Base-by-base conservation (phyloP, 1,139 yeast species). In the Kurtzmaniella natalensis region DNA sequence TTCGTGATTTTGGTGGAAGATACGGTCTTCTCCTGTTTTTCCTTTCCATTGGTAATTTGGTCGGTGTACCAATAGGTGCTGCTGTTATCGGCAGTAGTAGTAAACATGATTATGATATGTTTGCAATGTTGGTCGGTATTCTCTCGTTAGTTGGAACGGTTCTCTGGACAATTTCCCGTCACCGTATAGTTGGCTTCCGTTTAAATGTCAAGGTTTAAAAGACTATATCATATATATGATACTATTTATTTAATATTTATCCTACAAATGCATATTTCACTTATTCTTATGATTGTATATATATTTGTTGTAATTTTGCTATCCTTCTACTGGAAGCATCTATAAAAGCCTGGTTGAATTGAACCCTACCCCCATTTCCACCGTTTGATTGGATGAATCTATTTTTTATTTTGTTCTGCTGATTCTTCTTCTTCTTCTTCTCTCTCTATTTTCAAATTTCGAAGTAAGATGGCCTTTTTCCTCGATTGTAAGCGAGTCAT, bases 41-140 rank as follows among this genome's bases (percentile, higher is more conserved):
- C 37, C 57, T 63, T n/a, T 63, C 70, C 34, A 40, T 60, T 32
- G 70, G 70, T 3, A 64, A 63, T 36, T 50, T 67, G 29, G 50
- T 67, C 32, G 72, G 70, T 11, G 56, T 68, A n/a, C 72, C 72
- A 3, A 44, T 64, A n/a, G 71, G 65, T 4, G 67, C 70, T 18
- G 59, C 64, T n/a, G 60, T 68, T 18, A 66, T 68, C 27, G 64
- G 61, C 7, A 44, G 55, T 27, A 66, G 64, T 18, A 48, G 55
- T 22, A 43, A 44, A 23, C 50, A 46, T 18, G 53, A 57, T 28
- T 68, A 67, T 39, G 43, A 50, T 24, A 50, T 57, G 50, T 67
- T 66, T 45, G 57, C 62, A 3, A 40, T 64, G 28, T 55, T 65
- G 38, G 61, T 62, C 35, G 70, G 69, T 4, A 40, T 54, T 13